A percentile compares a stretch with the other conserved stretches of the same genome.
These are phyloP conservation scores for Huntiella abstrusa DNA, from an alignment of 2,329 filamentous ascomycete species.

Conservation along the genomic window DNA sequence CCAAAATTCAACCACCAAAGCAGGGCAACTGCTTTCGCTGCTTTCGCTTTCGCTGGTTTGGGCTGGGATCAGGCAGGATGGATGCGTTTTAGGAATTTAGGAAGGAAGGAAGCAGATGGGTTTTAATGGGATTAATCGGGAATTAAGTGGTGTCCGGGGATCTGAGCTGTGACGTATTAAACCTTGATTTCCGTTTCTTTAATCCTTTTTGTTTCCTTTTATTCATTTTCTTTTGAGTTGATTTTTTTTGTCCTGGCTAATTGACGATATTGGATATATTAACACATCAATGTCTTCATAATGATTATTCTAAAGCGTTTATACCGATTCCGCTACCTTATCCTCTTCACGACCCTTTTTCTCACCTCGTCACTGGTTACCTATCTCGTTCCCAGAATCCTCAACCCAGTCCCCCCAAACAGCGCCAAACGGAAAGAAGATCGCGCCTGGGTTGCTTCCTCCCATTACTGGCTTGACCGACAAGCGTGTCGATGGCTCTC, in stretches of 20 bases:
- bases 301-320: conserved; percentile 13
- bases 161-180: background rate
- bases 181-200: background rate
- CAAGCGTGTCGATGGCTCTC: conserved; percentile 64
- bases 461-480: conserved; percentile 54
- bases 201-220: background rate
- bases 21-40: too few relatives aligned
- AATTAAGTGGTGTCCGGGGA: too few relatives aligned
- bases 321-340: conserved; percentile 28
- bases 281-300: too few relatives aligned
- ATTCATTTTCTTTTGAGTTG: background rate
- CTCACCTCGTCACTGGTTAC: conserved; percentile 28
- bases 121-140: too few relatives aligned
- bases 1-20: too few relatives aligned
- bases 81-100: too few relatives aligned
- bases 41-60: too few relatives aligned
- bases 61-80: too few relatives aligned
- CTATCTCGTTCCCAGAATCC: conserved; percentile 31
- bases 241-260: background rate
- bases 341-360: conserved; percentile 22
- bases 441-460: conserved; percentile 48
- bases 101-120: too few relatives aligned
- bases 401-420: conserved; percentile 45
- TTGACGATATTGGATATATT: too few relatives aligned
- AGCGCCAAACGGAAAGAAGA: conserved; percentile 44